These are phyloP conservation scores for Strobilomyces echinocephalus DNA, from an alignment of 768 basidiomycete species.

Conservation along the genomic window DNA sequence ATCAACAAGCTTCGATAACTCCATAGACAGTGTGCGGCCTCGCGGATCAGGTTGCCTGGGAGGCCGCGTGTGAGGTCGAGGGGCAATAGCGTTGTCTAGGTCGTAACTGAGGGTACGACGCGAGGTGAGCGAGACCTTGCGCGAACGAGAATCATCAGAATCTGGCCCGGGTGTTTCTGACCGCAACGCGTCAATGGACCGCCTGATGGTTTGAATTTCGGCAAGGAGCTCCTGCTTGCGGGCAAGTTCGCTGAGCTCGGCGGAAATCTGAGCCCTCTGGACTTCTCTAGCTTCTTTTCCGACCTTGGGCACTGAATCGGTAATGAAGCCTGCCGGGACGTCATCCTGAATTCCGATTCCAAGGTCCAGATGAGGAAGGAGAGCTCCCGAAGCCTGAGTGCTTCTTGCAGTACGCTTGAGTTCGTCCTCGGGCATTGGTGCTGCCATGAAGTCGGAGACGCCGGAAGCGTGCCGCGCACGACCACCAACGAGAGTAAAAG, in stretches of 20 bases:
- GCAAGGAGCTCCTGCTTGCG: constrained; percentile 67
- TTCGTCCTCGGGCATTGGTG: constrained; percentile 60
- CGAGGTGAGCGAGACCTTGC: constrained; percentile 61
- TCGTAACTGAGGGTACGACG: constrained; percentile 67
- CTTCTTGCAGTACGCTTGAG: constrained; percentile 46
- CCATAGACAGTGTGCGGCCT: constrained; percentile 68
- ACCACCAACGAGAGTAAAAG: constrained; percentile 46
- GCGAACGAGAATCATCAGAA: constrained; percentile 55
- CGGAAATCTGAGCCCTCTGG: constrained; percentile 34
- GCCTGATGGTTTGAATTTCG: constrained; percentile 76
- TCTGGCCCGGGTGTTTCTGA: constrained; percentile 55
- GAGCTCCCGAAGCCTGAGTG: constrained; percentile 46
- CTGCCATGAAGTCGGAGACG: constrained; percentile 69
- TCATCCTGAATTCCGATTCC: constrained; percentile 71
- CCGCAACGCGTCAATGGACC: constrained; percentile 72
- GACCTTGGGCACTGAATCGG: constrained; percentile 35
- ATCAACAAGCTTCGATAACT: constrained; percentile 47
- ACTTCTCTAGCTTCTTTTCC: constrained; percentile 29
- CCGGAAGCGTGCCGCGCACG: constrained; percentile 62
- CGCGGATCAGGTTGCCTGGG: constrained; percentile 68
- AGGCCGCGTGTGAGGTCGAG: constrained; percentile 60
- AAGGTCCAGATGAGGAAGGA: constrained; percentile 68
- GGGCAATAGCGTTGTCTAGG: constrained; percentile 47
- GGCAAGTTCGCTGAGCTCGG: constrained; percentile 49
- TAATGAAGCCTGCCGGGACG: constrained; percentile 67